These are phyloP conservation scores for Myxozyma kluyveri DNA, from an alignment of 805 yeast genomes.

Conservation along the genomic window DNA sequence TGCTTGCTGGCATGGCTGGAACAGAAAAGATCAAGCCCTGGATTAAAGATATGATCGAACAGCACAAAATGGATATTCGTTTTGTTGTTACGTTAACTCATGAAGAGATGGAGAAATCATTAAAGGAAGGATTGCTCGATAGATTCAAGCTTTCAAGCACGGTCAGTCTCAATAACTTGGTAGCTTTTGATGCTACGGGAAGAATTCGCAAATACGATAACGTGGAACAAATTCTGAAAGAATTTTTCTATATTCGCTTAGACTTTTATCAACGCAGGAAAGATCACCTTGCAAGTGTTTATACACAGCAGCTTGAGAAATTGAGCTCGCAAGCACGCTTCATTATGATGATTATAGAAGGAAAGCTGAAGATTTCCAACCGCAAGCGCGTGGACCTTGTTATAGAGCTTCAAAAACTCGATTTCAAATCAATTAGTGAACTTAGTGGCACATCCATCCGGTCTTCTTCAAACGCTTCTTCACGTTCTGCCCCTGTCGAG, in stretches of 20 bases:
- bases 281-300: conserved; percentile 64
- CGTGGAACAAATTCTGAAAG: conserved; percentile 74
- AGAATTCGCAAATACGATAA: conserved; percentile 77
- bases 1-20: conserved; percentile 70
- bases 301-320: conserved; percentile 72
- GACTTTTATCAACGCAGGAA: conserved; percentile 90
- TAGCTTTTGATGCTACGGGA: conserved; percentile 88
- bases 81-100: conserved; percentile 71
- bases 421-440: conserved; percentile 55
- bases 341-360: conserved; percentile 83
- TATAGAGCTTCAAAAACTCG: conserved; percentile 56
- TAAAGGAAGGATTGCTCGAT: conserved; percentile 73
- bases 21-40: conserved; percentile 72
- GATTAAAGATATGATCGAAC: conserved; percentile 94
- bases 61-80: conserved; percentile 71
- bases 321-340: conserved; percentile 84
- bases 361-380: conserved; percentile 66
- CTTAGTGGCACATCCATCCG: no score
- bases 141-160: conserved; percentile 73
- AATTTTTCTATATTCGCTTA: conserved; percentile 80
- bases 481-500: conserved; percentile 1
- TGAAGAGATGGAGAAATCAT: conserved; percentile 81
- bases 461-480: not conserved
- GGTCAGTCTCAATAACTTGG: conserved; percentile 81
- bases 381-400: conserved; percentile 65